A percentile compares a stretch with the other conserved stretches of the same genome.
Conservation (phyloP, 83 land plant species). For the Isoetes engelmannii region DNA sequence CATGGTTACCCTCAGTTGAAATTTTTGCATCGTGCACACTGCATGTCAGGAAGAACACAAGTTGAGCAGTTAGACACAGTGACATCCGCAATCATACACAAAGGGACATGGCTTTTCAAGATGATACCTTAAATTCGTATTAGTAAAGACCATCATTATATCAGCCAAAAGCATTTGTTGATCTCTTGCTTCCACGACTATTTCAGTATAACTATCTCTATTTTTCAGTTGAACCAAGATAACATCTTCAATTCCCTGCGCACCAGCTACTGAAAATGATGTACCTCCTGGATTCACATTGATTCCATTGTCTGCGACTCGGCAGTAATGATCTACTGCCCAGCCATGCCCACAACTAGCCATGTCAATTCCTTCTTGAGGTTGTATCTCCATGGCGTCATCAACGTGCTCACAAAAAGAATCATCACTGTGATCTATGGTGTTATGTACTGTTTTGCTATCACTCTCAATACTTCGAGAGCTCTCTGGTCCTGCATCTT, state of each 20-base stretch:
- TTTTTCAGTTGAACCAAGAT: constrained; percentile 26
- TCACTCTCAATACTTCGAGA: too few species aligned
- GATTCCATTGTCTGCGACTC: not conserved
- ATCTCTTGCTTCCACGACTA: constrained; percentile 32
- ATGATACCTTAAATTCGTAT: constrained; percentile 30
- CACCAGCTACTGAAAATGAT: not conserved
- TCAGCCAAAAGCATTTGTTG: constrained; percentile 37
- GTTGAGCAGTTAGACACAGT: not conserved
- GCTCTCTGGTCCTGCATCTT: too few species aligned
- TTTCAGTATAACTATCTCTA: constrained; percentile 20
- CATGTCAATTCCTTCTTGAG: not conserved
- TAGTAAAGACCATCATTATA: constrained; percentile 29
- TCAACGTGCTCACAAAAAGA: too few species aligned
- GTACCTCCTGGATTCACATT: not conserved
- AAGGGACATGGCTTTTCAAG: not conserved
- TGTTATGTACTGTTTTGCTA: too few species aligned
- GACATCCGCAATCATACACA: not conserved
- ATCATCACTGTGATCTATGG: too few species aligned
- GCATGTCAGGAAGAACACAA: constrained; percentile 11
- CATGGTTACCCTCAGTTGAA: constrained; percentile 21
- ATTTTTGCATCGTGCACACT: constrained; percentile 40
- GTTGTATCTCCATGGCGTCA: too few species aligned
- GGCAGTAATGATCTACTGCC: not conserved
- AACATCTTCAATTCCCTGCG: not conserved
- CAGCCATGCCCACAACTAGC: not conserved